Percentiles rank a stretch among this genome's conserved stretches.
Evolutionary conservation across 2,329 filamentous ascomycete genomes (phyloP).

Genomic region (Ophiostoma sp.): DNA sequence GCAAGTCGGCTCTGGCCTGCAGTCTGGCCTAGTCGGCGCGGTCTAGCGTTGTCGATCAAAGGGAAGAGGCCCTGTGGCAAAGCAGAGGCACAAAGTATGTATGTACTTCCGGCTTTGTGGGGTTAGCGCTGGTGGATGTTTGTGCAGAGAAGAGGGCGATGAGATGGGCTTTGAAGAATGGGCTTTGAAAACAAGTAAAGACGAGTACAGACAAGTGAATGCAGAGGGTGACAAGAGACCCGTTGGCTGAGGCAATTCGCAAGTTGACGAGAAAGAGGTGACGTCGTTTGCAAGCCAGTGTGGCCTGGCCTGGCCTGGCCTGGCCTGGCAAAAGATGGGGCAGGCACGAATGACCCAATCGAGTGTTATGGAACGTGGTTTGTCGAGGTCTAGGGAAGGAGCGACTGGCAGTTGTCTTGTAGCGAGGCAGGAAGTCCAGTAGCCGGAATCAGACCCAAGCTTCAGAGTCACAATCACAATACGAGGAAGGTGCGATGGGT

Average conservation of each 20-base stretch:
- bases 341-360: conserved; percentile 7
- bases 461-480: background rate
- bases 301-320: background rate
- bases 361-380: conserved; percentile 7
- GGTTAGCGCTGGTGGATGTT: background rate
- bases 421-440: background rate
- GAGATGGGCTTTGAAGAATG: background rate
- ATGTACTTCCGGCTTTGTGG: conserved; percentile 6
- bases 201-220: background rate
- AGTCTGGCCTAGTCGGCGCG: background rate
- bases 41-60: conserved; percentile 12
- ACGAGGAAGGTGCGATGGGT: conserved; percentile 1
- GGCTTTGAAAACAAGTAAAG: background rate
- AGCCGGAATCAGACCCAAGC: background rate
- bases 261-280: background rate
- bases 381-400: background rate
- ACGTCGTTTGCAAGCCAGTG: background rate
- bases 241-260: background rate
- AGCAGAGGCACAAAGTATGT: no score
- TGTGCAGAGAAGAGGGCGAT: background rate
- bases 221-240: background rate
- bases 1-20: background rate
- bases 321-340: conserved; percentile 10
- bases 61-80: conserved; percentile 3
- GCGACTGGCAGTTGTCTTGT: background rate